Evolutionary conservation across 495 filamentous ascomycete species (phyloP).

Genomic region (Clavariopsis aquatica): DNA sequence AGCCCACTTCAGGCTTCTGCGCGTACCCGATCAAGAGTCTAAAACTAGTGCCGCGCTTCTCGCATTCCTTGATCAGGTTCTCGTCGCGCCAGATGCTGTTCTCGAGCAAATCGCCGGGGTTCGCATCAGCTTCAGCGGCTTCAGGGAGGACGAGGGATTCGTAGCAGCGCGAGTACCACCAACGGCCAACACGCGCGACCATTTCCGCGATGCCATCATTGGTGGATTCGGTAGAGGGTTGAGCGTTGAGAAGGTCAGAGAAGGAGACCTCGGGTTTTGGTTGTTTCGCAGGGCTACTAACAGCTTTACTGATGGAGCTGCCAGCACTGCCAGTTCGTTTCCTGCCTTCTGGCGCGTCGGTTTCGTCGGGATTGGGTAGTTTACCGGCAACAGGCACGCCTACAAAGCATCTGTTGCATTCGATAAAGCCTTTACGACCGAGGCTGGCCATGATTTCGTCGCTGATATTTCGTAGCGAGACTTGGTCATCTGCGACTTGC

Average conservation of each 20-base stretch:
- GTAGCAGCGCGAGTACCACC: constrained; percentile 96
- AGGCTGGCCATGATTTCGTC: constrained; percentile 78
- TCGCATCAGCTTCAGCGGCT: constrained; percentile 44
- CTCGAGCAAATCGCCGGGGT: constrained; percentile 24
- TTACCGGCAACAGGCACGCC: constrained; percentile 83
- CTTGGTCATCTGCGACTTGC: constrained; percentile 60
- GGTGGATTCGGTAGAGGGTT: constrained; percentile 21
- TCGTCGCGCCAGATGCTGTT: constrained; percentile 80
- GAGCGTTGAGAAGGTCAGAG: constrained; percentile 40
- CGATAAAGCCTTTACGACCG: constrained; percentile 76
- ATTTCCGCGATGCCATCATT: constrained; percentile 88
- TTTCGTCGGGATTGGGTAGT: constrained; percentile 47
- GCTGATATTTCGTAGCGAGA: constrained; percentile 70
- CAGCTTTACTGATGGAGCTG: constrained; percentile 29
- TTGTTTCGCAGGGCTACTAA: constrained; percentile 13
- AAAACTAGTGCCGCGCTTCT: constrained; percentile 81
- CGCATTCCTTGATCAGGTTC: constrained; percentile 77
- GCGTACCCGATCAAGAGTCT: constrained; percentile 90
- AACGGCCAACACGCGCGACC: constrained; percentile 86
- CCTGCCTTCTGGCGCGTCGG: constrained; percentile 29
- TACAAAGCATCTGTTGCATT: constrained; percentile 83
- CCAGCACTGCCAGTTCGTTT: constrained; percentile 30
- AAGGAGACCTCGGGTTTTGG: constrained; percentile 38
- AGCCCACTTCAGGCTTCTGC: constrained; percentile 67
- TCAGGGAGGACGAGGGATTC: constrained; percentile 63